These are phyloP conservation scores for Cicer bijugum DNA, from an alignment of 306 rosid species.

Conservation along the genomic window DNA sequence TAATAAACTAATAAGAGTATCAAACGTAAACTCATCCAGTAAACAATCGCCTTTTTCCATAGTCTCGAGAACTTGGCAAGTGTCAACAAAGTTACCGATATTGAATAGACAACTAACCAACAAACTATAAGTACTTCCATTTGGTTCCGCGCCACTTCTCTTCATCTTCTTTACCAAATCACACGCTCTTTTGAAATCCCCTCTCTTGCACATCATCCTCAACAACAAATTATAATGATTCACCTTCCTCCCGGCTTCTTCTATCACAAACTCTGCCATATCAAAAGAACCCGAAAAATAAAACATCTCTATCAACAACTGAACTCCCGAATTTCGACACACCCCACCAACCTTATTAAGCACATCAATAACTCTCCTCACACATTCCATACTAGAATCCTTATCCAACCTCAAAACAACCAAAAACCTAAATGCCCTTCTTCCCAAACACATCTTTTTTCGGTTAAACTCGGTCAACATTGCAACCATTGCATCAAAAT, in stretches of 20 bases:
- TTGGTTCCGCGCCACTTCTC: slow-evolving; percentile 52
- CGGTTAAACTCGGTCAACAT: slow-evolving; percentile 52
- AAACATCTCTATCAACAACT: slow-evolving; percentile 64
- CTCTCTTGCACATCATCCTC: slow-evolving; percentile 54
- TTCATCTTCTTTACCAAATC: slow-evolving; percentile 62
- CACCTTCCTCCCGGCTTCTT: slow-evolving; percentile 48
- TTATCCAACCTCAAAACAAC: slow-evolving; percentile 42
- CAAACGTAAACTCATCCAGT: slow-evolving; percentile 57
- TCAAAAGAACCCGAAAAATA: slow-evolving; percentile 51
- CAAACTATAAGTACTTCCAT: slow-evolving; percentile 51
- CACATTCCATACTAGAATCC: slow-evolving; percentile 45
- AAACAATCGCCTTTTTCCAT: slow-evolving; percentile 54
- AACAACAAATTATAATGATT: slow-evolving; percentile 59
- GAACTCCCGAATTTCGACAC: slow-evolving; percentile 60
- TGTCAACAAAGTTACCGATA: slow-evolving; percentile 55
- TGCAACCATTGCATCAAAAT: slow-evolving; percentile 60
- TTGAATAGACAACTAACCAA: slow-evolving; percentile 60
- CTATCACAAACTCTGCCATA: slow-evolving; percentile 59
- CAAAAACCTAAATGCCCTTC: slow-evolving; percentile 68
- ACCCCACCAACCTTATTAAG: slow-evolving; percentile 69
- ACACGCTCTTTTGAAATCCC: slow-evolving; percentile 56
- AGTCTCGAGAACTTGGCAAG: slow-evolving; percentile 49
- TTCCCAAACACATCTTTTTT: slow-evolving; percentile 36
- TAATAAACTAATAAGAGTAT: slow-evolving; percentile 53
- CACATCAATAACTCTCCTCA: slow-evolving; percentile 49